Conservation (phyloP, 2,329 filamentous ascomycete species). For the Cladophialophora exuberans region DNA sequence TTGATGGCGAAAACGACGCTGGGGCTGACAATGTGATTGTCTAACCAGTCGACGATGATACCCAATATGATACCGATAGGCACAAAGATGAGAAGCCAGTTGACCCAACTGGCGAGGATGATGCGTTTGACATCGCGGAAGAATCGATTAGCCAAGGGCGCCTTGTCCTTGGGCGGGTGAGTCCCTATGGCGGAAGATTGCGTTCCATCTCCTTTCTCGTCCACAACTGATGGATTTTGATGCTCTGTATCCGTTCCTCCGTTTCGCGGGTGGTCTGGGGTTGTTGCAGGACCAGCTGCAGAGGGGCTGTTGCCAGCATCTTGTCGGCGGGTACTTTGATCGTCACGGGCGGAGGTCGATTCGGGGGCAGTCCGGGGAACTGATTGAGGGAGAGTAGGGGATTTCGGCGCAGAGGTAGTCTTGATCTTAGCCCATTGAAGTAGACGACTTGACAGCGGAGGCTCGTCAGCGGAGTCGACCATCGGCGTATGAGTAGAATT, state of each 20-base stretch:
- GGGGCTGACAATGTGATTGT: constrained; percentile 45
- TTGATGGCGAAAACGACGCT: constrained; percentile 74
- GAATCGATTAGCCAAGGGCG: constrained; percentile 54
- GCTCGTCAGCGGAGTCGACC: constrained; percentile 59
- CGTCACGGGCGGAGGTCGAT: constrained; percentile 25
- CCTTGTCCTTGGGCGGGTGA: constrained; percentile 37
- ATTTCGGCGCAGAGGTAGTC: constrained; percentile 41
- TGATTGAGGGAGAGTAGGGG: constrained; percentile 24
- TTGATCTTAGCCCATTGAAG: constrained; percentile 51
- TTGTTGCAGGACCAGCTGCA: constrained; percentile 25
- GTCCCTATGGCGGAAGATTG: constrained; percentile 55
- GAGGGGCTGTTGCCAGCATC: constrained; percentile 32
- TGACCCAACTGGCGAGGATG: constrained; percentile 61
- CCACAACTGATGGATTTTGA: constrained; percentile 44
- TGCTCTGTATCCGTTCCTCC: constrained; percentile 30
- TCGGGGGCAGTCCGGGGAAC: constrained; percentile 20
- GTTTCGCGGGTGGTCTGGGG: constrained; percentile 16
- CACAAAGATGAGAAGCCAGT: constrained; percentile 48
- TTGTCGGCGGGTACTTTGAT: constrained; percentile 33
- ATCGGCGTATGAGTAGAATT: constrained; percentile 44
- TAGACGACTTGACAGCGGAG: constrained; percentile 55
- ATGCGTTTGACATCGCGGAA: constrained; percentile 60
- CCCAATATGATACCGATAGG: constrained; percentile 45
- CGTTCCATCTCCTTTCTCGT: constrained; percentile 55
- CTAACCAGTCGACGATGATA: constrained; percentile 37